phyloP scores from a whole-genome alignment of 2,329 filamentous ascomycete genomes.

The Neonectria sp. region DNA sequence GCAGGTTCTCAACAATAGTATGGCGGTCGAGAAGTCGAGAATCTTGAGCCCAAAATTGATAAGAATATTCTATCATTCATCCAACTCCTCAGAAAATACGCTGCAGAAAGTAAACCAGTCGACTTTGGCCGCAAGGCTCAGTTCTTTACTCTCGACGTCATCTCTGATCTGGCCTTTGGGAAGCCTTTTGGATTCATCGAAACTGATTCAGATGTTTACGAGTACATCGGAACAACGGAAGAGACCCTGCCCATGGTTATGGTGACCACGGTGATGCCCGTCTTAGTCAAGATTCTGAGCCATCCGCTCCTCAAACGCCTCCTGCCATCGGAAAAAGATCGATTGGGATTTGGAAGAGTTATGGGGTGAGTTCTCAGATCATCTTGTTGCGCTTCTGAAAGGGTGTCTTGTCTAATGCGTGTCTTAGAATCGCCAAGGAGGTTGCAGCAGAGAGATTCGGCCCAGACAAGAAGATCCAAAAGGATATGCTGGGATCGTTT shows the following conservation, averaged over 20 bases:
- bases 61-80: slow-evolving; percentile 61
- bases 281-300: slow-evolving; percentile 57
- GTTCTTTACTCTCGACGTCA: slow-evolving; percentile 69
- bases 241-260: slow-evolving; percentile 61
- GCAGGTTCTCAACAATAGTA: slow-evolving; percentile 49
- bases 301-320: slow-evolving; percentile 58
- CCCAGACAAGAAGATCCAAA: slow-evolving; percentile 43
- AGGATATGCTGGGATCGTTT: slow-evolving; percentile 53
- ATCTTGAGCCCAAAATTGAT: slow-evolving; percentile 65
- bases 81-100: slow-evolving; percentile 47
- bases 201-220: slow-evolving; percentile 62
- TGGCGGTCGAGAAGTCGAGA: slow-evolving; percentile 66
- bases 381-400: too few relatives aligned
- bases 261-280: slow-evolving; percentile 59
- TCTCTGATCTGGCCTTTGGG: slow-evolving; percentile 66
- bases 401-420: fast-evolving
- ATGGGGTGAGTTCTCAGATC: slow-evolving; percentile 57
- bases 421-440: slow-evolving; percentile 46
- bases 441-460: slow-evolving; percentile 48
- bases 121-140: slow-evolving; percentile 64
- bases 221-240: slow-evolving; percentile 61
- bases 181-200: slow-evolving; percentile 62
- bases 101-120: slow-evolving; percentile 28
- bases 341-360: slow-evolving; percentile 57
- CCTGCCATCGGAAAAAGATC: slow-evolving; percentile 58